Evolutionary conservation across 371 early-diverging fungal genomes (phyloP).

Genomic region (Chytridium lagenaria): DNA sequence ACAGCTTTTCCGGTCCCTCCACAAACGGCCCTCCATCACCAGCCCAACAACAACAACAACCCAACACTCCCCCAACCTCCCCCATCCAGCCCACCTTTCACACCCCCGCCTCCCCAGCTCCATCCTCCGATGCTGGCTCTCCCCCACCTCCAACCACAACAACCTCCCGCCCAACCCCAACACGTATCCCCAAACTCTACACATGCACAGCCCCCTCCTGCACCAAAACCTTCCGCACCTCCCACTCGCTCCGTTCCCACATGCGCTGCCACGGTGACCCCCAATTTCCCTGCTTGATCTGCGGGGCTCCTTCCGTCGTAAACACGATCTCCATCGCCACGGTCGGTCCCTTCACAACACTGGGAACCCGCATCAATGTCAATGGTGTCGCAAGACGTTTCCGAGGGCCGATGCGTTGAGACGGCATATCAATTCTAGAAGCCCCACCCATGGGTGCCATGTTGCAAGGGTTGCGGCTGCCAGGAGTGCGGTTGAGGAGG

Average conservation of each 20-base stretch:
- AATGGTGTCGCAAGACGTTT: constrained; percentile 17
- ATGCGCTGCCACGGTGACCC: constrained; percentile 13
- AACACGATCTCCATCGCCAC: constrained; percentile 33
- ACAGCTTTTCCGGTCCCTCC: neutral
- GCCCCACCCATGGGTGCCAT: neutral
- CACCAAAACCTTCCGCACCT: constrained; percentile 1
- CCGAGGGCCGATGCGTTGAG: constrained; percentile 27
- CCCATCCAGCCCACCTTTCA: no score
- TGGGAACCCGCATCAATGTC: constrained; percentile 6
- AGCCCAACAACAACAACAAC: constrained; percentile 1
- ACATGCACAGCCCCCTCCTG: constrained; percentile 21
- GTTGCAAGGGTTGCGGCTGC: neutral
- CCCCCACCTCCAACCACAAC: neutral
- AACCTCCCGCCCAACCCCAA: neutral
- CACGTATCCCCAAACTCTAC: neutral
- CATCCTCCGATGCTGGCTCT: neutral
- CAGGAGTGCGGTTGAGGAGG: neutral
- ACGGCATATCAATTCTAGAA: constrained; percentile 13
- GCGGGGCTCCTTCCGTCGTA: constrained; percentile 24
- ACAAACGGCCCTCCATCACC: neutral
- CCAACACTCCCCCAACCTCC: no score
- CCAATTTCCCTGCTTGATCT: constrained; percentile 16
- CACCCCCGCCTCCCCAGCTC: neutral
- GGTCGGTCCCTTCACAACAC: constrained; percentile 16
- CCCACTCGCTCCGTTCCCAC: constrained; percentile 27